Percentiles rank a stretch among this genome's conserved stretches.
phyloP scores from a whole-genome alignment of 2,329 filamentous ascomycete species.

The Clarireedia hainanense region DNA sequence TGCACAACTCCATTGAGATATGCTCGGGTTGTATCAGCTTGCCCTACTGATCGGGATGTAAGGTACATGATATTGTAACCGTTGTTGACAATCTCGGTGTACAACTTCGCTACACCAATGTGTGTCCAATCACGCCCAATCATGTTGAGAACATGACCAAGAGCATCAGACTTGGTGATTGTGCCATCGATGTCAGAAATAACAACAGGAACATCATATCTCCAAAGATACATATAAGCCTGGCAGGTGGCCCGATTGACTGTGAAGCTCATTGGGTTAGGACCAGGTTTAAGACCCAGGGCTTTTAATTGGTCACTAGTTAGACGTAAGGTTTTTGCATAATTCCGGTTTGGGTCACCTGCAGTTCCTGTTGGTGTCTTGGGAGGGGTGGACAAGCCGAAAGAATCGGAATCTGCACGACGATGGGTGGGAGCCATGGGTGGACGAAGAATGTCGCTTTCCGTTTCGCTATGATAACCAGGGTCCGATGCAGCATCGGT shows the following conservation, averaged over 20 bases:
- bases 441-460: constrained; percentile 47
- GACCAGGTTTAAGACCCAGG: constrained; percentile 72
- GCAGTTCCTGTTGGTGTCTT: constrained; percentile 56
- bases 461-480: constrained; percentile 87
- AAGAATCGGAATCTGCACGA: constrained; percentile 48
- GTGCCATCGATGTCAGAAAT: constrained; percentile 99
- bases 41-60: constrained; percentile 87
- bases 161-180: constrained; percentile 93
- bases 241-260: constrained; percentile 91
- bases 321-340: constrained; percentile 90
- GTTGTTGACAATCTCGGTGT: constrained; percentile 89
- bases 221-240: constrained; percentile 92
- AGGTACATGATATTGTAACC: constrained; percentile 99
- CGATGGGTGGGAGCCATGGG: constrained; percentile 43
- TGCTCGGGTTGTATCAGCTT: constrained; percentile 80
- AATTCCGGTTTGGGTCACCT: constrained; percentile 73
- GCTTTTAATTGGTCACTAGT: constrained; percentile 93
- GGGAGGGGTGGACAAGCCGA: constrained; percentile 54
- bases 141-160: constrained; percentile 92
- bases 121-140: constrained; percentile 98
- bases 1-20: constrained; percentile 88
- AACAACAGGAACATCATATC: constrained; percentile 82
- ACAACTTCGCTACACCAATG: constrained; percentile 90
- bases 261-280: constrained; percentile 91
- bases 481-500: constrained; percentile 79